A percentile compares a stretch with the other conserved stretches of the same genome.
Evolutionary conservation across 768 basidiomycete species (phyloP).

Genomic region (Grammothele lineata): DNA sequence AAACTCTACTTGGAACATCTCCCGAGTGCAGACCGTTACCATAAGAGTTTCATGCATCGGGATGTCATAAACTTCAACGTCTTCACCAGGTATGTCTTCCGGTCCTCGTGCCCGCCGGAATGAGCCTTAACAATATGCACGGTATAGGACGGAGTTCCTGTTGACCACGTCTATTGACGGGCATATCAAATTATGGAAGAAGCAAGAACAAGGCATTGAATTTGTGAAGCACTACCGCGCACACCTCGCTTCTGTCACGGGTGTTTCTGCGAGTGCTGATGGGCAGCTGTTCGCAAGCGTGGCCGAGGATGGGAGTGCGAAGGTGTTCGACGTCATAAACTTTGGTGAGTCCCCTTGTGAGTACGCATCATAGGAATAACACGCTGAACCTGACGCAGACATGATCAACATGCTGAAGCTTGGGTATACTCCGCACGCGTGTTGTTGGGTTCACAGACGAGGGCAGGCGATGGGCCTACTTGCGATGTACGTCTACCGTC

Average conservation of each 20-base stretch:
- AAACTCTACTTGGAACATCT: constrained; percentile 88
- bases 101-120: constrained; percentile 29
- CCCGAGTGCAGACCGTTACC: constrained; percentile 89
- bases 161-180: constrained; percentile 95
- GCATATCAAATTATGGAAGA: constrained; percentile 98
- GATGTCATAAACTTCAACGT: constrained; percentile 87
- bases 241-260: constrained; percentile 73
- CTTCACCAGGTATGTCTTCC: constrained; percentile 70
- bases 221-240: constrained; percentile 98
- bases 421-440: constrained; percentile 78
- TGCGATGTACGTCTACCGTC: constrained; percentile 60
- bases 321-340: constrained; percentile 97
- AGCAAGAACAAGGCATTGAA: constrained; percentile 92
- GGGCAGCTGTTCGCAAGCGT: constrained; percentile 90
- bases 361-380: background rate
- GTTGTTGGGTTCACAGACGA: constrained; percentile 92
- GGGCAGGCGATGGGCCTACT: constrained; percentile 86
- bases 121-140: too few species aligned
- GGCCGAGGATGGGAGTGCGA: constrained; percentile 86
- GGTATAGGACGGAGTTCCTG: constrained; percentile 87
- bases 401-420: constrained; percentile 99
- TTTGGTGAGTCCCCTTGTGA: constrained; percentile 64
- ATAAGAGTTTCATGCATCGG: constrained; percentile 97
- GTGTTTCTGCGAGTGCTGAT: constrained; percentile 84
- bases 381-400: constrained; percentile 49